Evolutionary conservation across 495 filamentous ascomycete genomes (phyloP).

Genomic region (Xylaria sp.): DNA sequence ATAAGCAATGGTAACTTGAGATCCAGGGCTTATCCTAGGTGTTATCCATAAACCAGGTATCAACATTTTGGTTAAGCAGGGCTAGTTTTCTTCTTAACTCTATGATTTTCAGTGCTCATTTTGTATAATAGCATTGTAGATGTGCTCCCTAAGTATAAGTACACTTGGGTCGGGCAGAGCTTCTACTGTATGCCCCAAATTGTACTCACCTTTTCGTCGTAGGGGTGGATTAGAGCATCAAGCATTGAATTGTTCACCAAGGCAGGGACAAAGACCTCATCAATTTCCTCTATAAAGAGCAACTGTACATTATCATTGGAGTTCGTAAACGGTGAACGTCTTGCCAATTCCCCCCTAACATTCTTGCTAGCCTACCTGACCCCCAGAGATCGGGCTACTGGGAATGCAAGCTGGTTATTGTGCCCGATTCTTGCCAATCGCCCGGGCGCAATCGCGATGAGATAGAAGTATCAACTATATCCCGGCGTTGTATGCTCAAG

Average conservation of each 20-base stretch:
- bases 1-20: background rate
- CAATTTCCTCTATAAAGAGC: background rate
- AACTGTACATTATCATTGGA: background rate
- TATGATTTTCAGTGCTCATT: background rate
- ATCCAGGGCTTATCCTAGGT: background rate
- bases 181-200: background rate
- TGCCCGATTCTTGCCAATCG: background rate
- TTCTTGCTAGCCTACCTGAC: background rate
- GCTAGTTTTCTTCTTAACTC: background rate
- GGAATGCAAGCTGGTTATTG: background rate
- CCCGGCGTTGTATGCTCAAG: slow-evolving; percentile 5
- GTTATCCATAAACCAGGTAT: background rate
- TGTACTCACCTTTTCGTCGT: background rate
- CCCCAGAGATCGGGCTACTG: background rate
- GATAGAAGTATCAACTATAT: background rate
- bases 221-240: background rate
- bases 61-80: background rate
- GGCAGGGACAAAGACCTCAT: background rate
- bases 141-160: background rate
- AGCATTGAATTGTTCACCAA: background rate
- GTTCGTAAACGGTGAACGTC: background rate
- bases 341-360: background rate
- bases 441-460: background rate
- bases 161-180: background rate
- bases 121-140: background rate